Percentiles rank a stretch among this genome's conserved stretches.
Evolutionary conservation across 768 basidiomycete species (phyloP).

Genomic region (Chalciporus pseudorubinellus): DNA sequence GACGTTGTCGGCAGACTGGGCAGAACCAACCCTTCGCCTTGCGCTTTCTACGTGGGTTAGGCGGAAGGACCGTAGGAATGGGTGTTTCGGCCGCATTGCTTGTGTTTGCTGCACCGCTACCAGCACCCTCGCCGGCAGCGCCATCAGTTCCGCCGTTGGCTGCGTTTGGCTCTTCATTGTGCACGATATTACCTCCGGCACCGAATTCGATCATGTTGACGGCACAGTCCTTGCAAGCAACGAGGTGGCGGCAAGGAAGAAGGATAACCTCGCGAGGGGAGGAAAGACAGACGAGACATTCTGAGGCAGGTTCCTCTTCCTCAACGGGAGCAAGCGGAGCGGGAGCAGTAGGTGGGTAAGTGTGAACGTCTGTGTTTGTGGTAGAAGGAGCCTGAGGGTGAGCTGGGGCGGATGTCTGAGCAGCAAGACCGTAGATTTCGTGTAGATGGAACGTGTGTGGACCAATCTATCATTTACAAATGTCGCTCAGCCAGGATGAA

Average conservation of each 20-base stretch:
- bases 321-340: slow-evolving; percentile 28
- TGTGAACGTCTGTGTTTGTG: slow-evolving; percentile 37
- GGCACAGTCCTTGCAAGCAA: slow-evolving; percentile 94
- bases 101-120: slow-evolving; percentile 14
- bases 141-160: slow-evolving; percentile 24
- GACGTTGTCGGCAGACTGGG: slow-evolving; percentile 93
- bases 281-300: slow-evolving; percentile 89
- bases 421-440: slow-evolving; percentile 89
- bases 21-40: slow-evolving; percentile 98
- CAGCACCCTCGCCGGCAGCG: slow-evolving; percentile 23
- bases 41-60: slow-evolving; percentile 69
- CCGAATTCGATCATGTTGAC: slow-evolving; percentile 98
- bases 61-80: slow-evolving; percentile 24
- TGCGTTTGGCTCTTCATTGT: slow-evolving; percentile 41
- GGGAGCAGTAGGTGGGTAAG: slow-evolving; percentile 43
- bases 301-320: slow-evolving; percentile 75
- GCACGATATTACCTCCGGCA: slow-evolving; percentile 83
- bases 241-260: slow-evolving; percentile 89
- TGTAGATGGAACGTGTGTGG: slow-evolving; percentile 92
- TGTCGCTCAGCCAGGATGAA: not conserved
- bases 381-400: slow-evolving; percentile 40
- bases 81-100: slow-evolving; percentile 26
- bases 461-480: slow-evolving; percentile 62
- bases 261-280: slow-evolving; percentile 89
- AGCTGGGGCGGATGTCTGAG: slow-evolving; percentile 41